A percentile compares a stretch with the other conserved stretches of the same genome.
Conservation (phyloP, 352 stramenopile species). For the Pythium pyrilobum region DNA sequence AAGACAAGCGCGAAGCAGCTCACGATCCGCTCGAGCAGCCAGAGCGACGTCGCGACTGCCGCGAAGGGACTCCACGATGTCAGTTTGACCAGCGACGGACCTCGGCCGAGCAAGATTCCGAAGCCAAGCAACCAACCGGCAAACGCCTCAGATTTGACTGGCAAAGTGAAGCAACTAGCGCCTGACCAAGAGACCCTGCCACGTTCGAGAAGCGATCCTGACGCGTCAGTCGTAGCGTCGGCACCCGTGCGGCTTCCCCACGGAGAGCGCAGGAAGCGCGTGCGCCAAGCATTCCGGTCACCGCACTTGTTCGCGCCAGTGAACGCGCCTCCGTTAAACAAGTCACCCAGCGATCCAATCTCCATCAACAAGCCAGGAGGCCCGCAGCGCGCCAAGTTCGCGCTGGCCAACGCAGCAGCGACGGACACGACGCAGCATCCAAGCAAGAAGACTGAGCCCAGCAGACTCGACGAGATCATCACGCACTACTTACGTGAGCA, state of each 20-base stretch:
- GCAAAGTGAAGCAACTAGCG: background rate
- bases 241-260: slow-evolving; percentile 3
- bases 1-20: background rate
- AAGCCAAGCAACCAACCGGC: too few species aligned
- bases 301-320: slow-evolving; percentile 7
- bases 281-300: slow-evolving; percentile 15
- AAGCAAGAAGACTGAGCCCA: slow-evolving; percentile 10
- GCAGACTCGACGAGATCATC: slow-evolving; percentile 79
- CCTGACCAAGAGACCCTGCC: background rate
- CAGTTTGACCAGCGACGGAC: background rate
- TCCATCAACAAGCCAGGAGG: background rate
- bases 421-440: background rate
- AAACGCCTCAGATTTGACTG: background rate
- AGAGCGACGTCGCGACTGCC: background rate
- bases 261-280: slow-evolving; percentile 17
- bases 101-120: slow-evolving; percentile 7
- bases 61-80: background rate
- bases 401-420: background rate
- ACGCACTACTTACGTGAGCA: slow-evolving; percentile 85
- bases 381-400: background rate
- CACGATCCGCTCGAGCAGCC: background rate
- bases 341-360: slow-evolving; percentile 6
- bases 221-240: background rate
- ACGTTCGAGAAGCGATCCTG: background rate
- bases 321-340: background rate